These are phyloP conservation scores for Malus fusca DNA, from an alignment of 306 rosid genomes.

Conservation along the genomic window DNA sequence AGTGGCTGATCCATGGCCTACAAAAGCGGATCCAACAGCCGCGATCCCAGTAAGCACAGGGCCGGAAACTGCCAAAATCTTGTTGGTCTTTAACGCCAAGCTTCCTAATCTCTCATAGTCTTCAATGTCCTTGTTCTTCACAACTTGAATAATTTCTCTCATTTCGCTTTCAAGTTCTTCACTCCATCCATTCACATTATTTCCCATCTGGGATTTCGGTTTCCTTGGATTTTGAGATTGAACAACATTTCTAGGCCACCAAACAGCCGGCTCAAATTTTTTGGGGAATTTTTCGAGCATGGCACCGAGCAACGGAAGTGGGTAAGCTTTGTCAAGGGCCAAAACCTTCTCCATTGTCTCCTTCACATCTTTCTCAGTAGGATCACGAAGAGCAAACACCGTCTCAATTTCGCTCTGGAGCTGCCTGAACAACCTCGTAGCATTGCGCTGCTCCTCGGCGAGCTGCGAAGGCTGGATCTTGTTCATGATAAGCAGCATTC, in stretches of 20 bases:
- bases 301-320: constrained; percentile 65
- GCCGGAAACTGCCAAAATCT: constrained; percentile 49
- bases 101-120: constrained; percentile 68
- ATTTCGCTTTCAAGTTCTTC: constrained; percentile 42
- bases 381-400: constrained; percentile 17
- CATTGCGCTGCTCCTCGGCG: constrained; percentile 75
- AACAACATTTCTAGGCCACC: constrained; percentile 55
- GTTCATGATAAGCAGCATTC: constrained; percentile 49
- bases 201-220: background rate
- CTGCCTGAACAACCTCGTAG: constrained; percentile 50
- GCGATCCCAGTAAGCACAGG: constrained; percentile 71
- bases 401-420: constrained; percentile 37
- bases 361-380: constrained; percentile 38
- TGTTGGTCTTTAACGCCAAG: constrained; percentile 48
- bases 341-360: constrained; percentile 42
- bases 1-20: constrained; percentile 26
- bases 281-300: constrained; percentile 77
- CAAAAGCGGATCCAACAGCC: constrained; percentile 41
- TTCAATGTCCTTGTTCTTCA: constrained; percentile 47
- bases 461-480: constrained; percentile 84
- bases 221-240: background rate
- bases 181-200: constrained; percentile 49
- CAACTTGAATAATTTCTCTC: constrained; percentile 44
- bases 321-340: constrained; percentile 69
- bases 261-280: constrained; percentile 49